These are phyloP conservation scores for Candida verbasci DNA, from an alignment of 805 yeast genomes.

Conservation along the genomic window DNA sequence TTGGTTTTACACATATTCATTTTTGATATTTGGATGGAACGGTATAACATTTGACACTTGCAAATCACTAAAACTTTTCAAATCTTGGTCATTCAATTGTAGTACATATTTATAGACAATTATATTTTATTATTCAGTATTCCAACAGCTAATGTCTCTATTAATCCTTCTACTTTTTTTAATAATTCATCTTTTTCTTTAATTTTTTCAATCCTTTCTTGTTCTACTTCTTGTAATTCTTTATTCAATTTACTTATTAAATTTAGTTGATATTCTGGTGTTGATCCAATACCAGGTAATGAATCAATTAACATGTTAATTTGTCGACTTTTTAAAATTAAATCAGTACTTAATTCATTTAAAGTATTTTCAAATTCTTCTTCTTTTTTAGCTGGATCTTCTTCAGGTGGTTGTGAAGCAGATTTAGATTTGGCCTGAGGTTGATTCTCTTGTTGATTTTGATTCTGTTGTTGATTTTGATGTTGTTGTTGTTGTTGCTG, in stretches of 20 bases:
- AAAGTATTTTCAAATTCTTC: slow-evolving; percentile 42
- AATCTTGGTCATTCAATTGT: slow-evolving; percentile 45
- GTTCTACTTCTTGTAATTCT: slow-evolving; percentile 59
- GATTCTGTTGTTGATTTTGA: slow-evolving; percentile 20
- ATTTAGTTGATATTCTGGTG: slow-evolving; percentile 66
- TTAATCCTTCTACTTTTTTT: slow-evolving; percentile 61
- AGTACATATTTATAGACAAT: slow-evolving; percentile 14
- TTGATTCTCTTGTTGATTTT: slow-evolving; percentile 19
- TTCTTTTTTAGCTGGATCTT: slow-evolving; percentile 10
- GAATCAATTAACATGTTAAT: slow-evolving; percentile 81
- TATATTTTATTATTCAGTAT: slow-evolving; percentile 38
- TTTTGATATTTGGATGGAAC: slow-evolving; percentile 42
- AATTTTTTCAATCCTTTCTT: slow-evolving; percentile 51
- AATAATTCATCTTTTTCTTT: slow-evolving; percentile 60
- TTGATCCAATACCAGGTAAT: slow-evolving; percentile 88
- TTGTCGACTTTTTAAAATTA: slow-evolving; percentile 81
- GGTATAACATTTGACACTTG: slow-evolving; percentile 48
- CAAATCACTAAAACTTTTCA: slow-evolving; percentile 25
- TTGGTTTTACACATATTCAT: slow-evolving; percentile 28
- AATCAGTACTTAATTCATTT: slow-evolving; percentile 78
- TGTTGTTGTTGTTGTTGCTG: slow-evolving; percentile 27
- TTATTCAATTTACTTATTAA: slow-evolving; percentile 58
- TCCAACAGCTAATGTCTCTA: slow-evolving; percentile 55
- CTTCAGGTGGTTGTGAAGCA: slow-evolving; percentile 39
- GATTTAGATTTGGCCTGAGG: slow-evolving; percentile 35